Conservation (phyloP, 768 basidiomycete genomes). For the Xerocomus brunneocitrinus region DNA sequence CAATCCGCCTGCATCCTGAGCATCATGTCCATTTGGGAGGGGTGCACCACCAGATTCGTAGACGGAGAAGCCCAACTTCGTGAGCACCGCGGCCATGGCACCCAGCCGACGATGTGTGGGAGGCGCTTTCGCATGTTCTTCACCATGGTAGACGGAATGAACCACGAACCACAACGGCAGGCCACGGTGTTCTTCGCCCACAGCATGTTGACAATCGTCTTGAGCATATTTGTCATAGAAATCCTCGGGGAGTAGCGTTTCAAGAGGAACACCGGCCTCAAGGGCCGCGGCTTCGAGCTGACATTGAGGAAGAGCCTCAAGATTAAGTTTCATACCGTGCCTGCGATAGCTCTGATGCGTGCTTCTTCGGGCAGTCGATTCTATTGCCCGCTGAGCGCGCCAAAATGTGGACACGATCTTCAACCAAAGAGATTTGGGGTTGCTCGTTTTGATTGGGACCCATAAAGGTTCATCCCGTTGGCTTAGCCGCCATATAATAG, state of each 20-base stretch:
- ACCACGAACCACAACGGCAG: conserved; percentile 16
- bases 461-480: conserved; percentile 48
- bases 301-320: conserved; percentile 50
- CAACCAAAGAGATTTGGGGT: conserved; percentile 5
- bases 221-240: conserved; percentile 23
- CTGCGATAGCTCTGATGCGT: conserved; percentile 18
- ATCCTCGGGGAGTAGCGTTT: conserved; percentile 43
- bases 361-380: neutral
- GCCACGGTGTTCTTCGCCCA: neutral
- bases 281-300: conserved; percentile 60
- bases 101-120: conserved; percentile 56
- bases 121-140: conserved; percentile 20
- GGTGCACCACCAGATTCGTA: conserved; percentile 21
- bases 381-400: conserved; percentile 7
- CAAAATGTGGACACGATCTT: conserved; percentile 9
- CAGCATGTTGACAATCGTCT: neutral
- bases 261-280: conserved; percentile 62
- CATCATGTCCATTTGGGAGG: neutral
- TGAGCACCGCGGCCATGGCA: conserved; percentile 52
- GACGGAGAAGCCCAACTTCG: conserved; percentile 45
- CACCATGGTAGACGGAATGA: conserved; percentile 19
- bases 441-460: conserved; percentile 37
- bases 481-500: conserved; percentile 60
- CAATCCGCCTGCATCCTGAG: neutral
- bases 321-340: conserved; percentile 56